phyloP scores from a whole-genome alignment of 805 yeast species.

The Metschnikowia similis region DNA sequence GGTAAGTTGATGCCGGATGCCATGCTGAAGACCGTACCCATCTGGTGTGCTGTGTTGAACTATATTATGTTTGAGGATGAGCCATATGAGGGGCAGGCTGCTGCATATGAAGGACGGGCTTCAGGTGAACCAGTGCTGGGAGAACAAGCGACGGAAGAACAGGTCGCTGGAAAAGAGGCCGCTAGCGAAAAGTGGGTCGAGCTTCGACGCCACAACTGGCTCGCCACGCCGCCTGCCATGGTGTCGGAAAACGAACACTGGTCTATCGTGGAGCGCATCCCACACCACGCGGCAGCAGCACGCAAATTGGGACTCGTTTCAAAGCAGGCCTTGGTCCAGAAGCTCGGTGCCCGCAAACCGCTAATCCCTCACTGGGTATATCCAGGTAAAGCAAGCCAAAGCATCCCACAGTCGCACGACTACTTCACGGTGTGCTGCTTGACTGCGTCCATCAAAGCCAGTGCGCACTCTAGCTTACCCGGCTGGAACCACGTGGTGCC shows the following conservation, averaged over 20 bases:
- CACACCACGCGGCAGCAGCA: constrained; percentile 45
- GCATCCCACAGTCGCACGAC: background rate
- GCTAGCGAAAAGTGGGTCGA: background rate
- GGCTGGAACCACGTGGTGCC: constrained; percentile 18
- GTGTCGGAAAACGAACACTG: constrained; percentile 55
- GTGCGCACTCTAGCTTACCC: constrained; percentile 7
- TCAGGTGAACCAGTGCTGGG: too few relatives aligned
- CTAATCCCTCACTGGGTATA: constrained; percentile 67
- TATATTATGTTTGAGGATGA: constrained; percentile 41
- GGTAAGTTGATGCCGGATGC: constrained; percentile 88
- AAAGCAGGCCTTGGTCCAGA: constrained; percentile 23
- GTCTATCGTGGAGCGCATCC: constrained; percentile 46
- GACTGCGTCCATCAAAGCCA: constrained; percentile 12
- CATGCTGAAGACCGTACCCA: constrained; percentile 79
- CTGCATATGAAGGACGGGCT: too few relatives aligned
- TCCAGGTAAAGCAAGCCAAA: constrained; percentile 39
- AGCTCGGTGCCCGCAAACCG: constrained; percentile 39
- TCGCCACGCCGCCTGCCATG: constrained; percentile 48
- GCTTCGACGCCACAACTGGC: constrained; percentile 26
- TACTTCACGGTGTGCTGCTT: constrained; percentile 12
- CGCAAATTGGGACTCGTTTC: constrained; percentile 37
- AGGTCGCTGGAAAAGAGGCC: too few relatives aligned
- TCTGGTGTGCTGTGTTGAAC: constrained; percentile 84
- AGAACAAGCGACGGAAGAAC: too few relatives aligned
- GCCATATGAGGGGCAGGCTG: too few relatives aligned